Evolutionary conservation across 768 basidiomycete species (phyloP), one percentile per base, ranked within the genome.

Genomic region (Trametes punicea): DNA sequence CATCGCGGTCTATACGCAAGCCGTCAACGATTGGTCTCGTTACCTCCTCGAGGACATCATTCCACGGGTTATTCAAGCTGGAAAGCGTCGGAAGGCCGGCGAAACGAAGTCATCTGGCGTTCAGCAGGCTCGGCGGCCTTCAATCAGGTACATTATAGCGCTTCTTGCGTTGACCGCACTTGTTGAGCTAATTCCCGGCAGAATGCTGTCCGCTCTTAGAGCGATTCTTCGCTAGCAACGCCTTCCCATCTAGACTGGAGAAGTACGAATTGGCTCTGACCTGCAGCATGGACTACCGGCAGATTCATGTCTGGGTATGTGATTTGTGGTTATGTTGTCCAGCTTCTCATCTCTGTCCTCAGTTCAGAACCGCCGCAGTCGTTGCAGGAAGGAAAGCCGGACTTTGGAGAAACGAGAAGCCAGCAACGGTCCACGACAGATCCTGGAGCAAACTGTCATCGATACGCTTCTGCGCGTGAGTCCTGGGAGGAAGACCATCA

Each of bases 361-460:
- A 67, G 65, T 69, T 68, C 68, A 69, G 29, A 69, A 69, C 25
- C 54, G 65, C 1, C 62, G 68, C 0, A 60, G 49, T 27, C 63
- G 67, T 0, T 26, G 8, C 0, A 50, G 57, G 34, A 61, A 61
- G 48, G 60, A 60, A 7, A 55, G 63, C 4, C 42, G 52, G 13
- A 21, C 5, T 6, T 20, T 52, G 20, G 46, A 25, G 20, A 56
- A 38, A 38, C 25, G 9, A 6, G 27, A 15, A 26, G 11, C 4
- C 0, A n/a, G 1, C 2, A 2, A 15, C 6, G 8, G 1, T 5
- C 21, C 23, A 0, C 6, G 3, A 10, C 9, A 29, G 10, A 33
- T 26, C 8, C 21, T 56, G 6, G 55, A 57, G 27, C 9, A 46
- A 0, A 11, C 36, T 6, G 42, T 53, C 8, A 16, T 46, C 4